Conservation (phyloP, 495 filamentous ascomycete genomes). For the Penicillium egyptiacum region DNA sequence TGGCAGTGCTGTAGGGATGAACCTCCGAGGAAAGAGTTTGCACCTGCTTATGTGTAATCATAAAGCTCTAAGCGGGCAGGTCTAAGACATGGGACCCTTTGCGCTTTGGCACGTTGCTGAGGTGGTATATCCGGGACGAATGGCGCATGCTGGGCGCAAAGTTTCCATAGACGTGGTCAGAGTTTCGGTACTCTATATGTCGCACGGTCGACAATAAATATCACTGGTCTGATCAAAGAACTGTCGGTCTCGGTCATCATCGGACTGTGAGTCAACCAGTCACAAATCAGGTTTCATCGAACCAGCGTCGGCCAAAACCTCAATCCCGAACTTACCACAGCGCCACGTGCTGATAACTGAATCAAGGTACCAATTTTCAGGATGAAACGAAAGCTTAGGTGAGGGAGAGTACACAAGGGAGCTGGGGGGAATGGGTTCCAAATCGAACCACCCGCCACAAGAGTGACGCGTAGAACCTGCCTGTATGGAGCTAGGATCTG, state of each 20-base stretch:
- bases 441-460: slow-evolving; percentile 25
- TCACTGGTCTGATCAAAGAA: slow-evolving; percentile 6
- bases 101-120: slow-evolving; percentile 12
- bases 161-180: slow-evolving; percentile 14
- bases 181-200: slow-evolving; percentile 19
- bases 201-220: slow-evolving; percentile 10
- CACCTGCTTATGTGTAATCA: background rate
- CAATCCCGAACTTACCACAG: slow-evolving; percentile 3
- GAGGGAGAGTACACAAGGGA: slow-evolving; percentile 11
- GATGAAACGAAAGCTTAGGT: slow-evolving; percentile 9
- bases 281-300: background rate
- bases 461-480: slow-evolving; percentile 6
- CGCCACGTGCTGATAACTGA: slow-evolving; percentile 19
- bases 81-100: background rate
- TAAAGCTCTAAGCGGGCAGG: slow-evolving; percentile 5
- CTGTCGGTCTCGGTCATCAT: slow-evolving; percentile 6
- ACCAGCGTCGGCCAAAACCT: slow-evolving; percentile 5
- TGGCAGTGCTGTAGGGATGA: background rate
- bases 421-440: slow-evolving; percentile 15
- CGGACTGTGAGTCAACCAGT: slow-evolving; percentile 20
- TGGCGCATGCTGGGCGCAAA: slow-evolving; percentile 1
- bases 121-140: slow-evolving; percentile 13
- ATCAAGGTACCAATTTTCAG: slow-evolving; percentile 17
- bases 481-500: background rate
- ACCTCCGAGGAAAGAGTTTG: slow-evolving; percentile 9